Percentiles rank a stretch among this genome's conserved stretches.
phyloP scores from a whole-genome alignment of 345 rosid genomes.

The Citropsis articulata region DNA sequence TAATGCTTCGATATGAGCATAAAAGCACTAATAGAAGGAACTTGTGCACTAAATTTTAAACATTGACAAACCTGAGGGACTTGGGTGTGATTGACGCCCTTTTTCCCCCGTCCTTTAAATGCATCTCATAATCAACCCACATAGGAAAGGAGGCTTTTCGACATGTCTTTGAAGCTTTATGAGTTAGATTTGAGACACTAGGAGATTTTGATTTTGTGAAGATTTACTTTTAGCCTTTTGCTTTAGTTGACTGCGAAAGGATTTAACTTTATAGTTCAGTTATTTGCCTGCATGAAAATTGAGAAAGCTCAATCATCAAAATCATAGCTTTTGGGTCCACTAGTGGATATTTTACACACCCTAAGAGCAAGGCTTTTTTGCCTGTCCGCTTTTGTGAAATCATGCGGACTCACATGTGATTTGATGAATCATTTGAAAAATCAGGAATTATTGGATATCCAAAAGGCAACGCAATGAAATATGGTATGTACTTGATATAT shows the following conservation, averaged over 20 bases:
- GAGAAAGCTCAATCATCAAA: not conserved
- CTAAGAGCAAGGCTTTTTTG: too few species aligned
- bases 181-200: not conserved
- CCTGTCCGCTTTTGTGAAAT: not conserved
- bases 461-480: not conserved
- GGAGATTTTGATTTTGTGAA: not conserved
- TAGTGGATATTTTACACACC: not conserved
- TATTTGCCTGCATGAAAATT: not conserved
- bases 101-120: not conserved
- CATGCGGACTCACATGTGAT: not conserved
- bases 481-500: not conserved
- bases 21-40: too few species aligned
- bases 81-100: not conserved
- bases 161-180: not conserved
- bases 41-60: too few species aligned
- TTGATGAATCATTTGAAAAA: not conserved
- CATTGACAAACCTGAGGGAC: not conserved
- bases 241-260: not conserved
- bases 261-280: constrained; percentile 2
- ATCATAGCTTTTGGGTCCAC: not conserved
- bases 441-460: not conserved
- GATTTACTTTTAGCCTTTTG: not conserved
- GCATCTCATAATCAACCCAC: not conserved
- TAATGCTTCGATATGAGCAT: too few species aligned
- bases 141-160: not conserved